phyloP scores from a whole-genome alignment of 345 rosid species.

The Gossypium arboreum region DNA sequence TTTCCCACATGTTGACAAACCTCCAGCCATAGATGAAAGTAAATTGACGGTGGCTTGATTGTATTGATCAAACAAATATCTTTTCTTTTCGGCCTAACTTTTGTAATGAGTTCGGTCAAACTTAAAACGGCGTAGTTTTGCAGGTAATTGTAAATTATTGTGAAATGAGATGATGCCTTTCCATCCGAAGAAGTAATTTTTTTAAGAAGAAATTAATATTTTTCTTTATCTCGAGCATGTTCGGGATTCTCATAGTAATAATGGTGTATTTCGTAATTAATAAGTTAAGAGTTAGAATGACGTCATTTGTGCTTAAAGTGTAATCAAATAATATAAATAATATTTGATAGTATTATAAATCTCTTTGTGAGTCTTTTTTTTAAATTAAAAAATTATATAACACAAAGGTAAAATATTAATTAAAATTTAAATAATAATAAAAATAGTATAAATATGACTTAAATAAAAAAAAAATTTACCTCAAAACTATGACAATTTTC shows the following conservation, averaged over 20 bases:
- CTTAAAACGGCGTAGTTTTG: constrained; percentile 18
- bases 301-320: too few relatives aligned
- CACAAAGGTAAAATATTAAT: too few relatives aligned
- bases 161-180: not conserved
- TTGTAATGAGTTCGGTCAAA: not conserved
- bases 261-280: not conserved
- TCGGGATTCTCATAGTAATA: not conserved
- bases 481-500: too few relatives aligned
- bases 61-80: not conserved
- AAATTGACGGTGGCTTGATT: constrained; percentile 55
- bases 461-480: too few relatives aligned
- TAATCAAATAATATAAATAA: too few relatives aligned
- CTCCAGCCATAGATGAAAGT: constrained; percentile 33
- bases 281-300: not conserved
- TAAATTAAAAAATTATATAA: too few relatives aligned
- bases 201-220: not conserved
- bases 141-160: constrained; percentile 36
- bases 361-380: too few relatives aligned
- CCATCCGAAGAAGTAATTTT: not conserved
- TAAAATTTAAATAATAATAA: too few relatives aligned
- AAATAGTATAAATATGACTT: too few relatives aligned
- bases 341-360: too few relatives aligned
- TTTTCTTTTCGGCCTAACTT: not conserved
- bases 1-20: constrained; percentile 22
- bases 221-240: not conserved